Evolutionary conservation across 768 basidiomycete species (phyloP), one percentile per base, ranked within the genome.

Genomic region (Obba rivulosa): DNA sequence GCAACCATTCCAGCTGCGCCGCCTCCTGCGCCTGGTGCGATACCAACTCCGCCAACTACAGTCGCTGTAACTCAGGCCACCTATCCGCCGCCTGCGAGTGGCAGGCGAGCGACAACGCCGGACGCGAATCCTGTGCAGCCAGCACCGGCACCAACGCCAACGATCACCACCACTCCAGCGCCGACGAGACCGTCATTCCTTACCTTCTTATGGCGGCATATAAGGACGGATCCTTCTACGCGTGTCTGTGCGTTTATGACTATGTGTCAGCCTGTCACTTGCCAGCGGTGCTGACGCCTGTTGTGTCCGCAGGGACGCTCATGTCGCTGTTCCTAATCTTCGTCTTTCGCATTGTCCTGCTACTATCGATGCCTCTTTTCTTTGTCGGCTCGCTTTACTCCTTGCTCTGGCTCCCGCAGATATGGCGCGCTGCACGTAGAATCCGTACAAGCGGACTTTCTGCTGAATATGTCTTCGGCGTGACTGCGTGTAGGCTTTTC

Each of bases 391-490:
- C 71, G 22, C 76, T 89, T 48, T 92, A 94, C 64, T 85, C 84
- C 5, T 75, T 75, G 50, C 83, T 93, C 58, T 96, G 92, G 92
- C 56, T 85, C 4, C 84, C 89, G 3, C 92, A 94, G 65, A 90
- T 96, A 41, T 71, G 84, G 45, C 75, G 92, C 20, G 87, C 90
- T 14, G 80, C 76, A 14, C 75, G 77, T 18, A 77, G 87, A 20
- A 86, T 84, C 8, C 75, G 88, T 50, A 74, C 76, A 8, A 85
- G 85, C 59, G 86, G 85, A 1, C 60, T 95, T 37, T 70, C 76
- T 8, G 71, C 68, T 39, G 79, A 82, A 57, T 95, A 94, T 56
- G 61, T 94, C 18, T 45, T 94, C 8, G 92, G 90, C 10, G 88
- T 83, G 4, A 87, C 87, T 0, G 42, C 80, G 1, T 85, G 83